A percentile compares a stretch with the other conserved stretches of the same genome.
Evolutionary conservation across 306 rosid species (phyloP).

Genomic region (Prunus padus): DNA sequence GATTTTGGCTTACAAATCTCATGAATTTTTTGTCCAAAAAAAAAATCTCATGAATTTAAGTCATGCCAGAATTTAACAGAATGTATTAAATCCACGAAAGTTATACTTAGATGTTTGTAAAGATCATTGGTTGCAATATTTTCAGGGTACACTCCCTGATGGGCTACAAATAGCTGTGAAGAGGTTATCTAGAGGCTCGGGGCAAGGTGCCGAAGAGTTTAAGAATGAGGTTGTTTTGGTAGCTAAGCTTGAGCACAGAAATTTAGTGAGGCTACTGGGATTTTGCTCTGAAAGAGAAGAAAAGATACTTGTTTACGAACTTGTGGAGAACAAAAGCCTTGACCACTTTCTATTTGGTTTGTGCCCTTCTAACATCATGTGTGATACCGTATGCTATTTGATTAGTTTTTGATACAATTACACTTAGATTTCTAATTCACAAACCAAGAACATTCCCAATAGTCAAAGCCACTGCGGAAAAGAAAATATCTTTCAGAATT

Average conservation of each 20-base stretch:
- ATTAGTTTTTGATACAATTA: too few relatives aligned
- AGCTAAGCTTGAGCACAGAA: slow-evolving; percentile 30
- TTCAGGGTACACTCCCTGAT: slow-evolving; percentile 29
- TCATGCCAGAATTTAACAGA: not conserved
- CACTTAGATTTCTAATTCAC: not conserved
- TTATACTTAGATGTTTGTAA: not conserved
- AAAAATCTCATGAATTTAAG: not conserved
- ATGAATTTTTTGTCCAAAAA: not conserved
- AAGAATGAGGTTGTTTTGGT: slow-evolving; percentile 30
- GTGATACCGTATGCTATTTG: not conserved
- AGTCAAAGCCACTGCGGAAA: too few relatives aligned
- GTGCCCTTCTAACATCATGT: slow-evolving; percentile 2
- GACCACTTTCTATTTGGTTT: slow-evolving; percentile 31
- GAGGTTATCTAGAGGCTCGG: slow-evolving; percentile 14
- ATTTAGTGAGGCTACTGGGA: slow-evolving; percentile 25
- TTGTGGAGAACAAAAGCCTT: slow-evolving; percentile 35
- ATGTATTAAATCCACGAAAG: not conserved
- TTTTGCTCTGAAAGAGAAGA: slow-evolving; percentile 28
- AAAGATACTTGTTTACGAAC: slow-evolving; percentile 30
- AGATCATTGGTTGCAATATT: not conserved
- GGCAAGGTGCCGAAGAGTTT: slow-evolving; percentile 15
- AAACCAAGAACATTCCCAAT: not conserved
- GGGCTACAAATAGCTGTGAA: slow-evolving; percentile 31
- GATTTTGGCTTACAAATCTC: not conserved
- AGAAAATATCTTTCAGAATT: too few relatives aligned